Conservation (phyloP, 345 rosid species). For the Eucalyptus decipiens region DNA sequence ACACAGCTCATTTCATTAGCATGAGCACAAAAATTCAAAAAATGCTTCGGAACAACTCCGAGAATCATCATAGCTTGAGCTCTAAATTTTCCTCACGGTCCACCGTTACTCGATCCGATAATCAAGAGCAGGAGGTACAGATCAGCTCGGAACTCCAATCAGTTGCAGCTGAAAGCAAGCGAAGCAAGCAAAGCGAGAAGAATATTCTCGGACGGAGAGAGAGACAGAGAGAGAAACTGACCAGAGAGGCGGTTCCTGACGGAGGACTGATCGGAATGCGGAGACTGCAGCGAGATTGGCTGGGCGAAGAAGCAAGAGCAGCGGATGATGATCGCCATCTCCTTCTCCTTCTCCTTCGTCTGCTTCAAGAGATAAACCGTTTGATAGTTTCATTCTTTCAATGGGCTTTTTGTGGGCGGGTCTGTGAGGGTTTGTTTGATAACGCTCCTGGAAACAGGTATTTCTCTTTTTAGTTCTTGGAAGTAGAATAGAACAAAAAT, state of each 20-base stretch:
- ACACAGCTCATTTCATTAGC: not conserved
- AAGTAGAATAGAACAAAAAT: too few relatives aligned
- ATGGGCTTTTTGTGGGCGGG: not conserved
- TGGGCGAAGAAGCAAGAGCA: constrained; percentile 31
- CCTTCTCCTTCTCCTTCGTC: not conserved
- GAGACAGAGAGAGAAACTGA: constrained; percentile 1
- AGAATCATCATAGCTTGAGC: not conserved
- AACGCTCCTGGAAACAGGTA: fast-evolving
- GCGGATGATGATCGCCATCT: constrained; percentile 37
- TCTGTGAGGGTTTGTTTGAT: too few relatives aligned
- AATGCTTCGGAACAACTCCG: not conserved
- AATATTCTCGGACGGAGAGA: not conserved
- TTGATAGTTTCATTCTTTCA: not conserved
- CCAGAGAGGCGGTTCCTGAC: constrained; percentile 16
- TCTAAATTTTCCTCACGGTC: not conserved
- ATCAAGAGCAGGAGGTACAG: not conserved
- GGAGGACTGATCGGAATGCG: constrained; percentile 9
- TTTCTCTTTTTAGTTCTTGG: fast-evolving
- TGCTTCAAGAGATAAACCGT: not conserved
- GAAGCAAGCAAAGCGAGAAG: not conserved
- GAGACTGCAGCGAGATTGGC: constrained; percentile 11
- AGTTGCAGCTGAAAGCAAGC: not conserved
- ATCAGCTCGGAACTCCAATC: not conserved
- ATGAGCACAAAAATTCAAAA: not conserved
- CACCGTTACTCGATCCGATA: not conserved